Base-by-base conservation (phyloP, 805 yeast genomes). In the Dipodascus geniculatus region DNA sequence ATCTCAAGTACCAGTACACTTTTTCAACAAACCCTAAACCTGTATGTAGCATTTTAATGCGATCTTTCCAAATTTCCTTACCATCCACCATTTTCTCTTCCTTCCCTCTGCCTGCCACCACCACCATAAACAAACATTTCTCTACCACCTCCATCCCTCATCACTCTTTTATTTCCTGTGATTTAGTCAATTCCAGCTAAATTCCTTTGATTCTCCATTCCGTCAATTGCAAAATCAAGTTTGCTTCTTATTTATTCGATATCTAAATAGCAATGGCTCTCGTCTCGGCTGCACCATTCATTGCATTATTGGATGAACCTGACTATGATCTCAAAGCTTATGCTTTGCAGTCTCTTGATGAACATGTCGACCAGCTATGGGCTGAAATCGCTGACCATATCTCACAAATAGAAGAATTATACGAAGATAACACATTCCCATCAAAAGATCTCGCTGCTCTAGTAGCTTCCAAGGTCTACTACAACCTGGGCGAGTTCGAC, bases 381-480 rank as follows among this genome's bases (percentile, higher is more conserved):
- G 88, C 99, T 2, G 98, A 93, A 73, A 86, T 93, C 55, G 95
- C 99, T 55, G 93, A 93, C 71, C 82, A 79, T 64, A 80, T 93
- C 57, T 74, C 87, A 24, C 89, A 86, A 53, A 85, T 93, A 66
- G 99, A 93, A 71, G 95, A 88, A 58, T 74, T 93, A 53, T 89
- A 83, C 63, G 98, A 93, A 70, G 96, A 91, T 67, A 76, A 78
- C 55, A 68, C 76, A 22, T 93, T 91, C 69, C 81, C 81, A 53
- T 81, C 85, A 57, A 79, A 95, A 61, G 71, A 79, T 49, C 76
- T 91, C 64, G 98, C 98, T 6, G 98, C 99, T 1, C 74, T 93
- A 56, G 79, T 93, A 56, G 90, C 93, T 4, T 87, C 98, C 16
- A 93, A 93, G 69, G 95, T 81, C 9, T 81, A 81, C 67, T 93